Evolutionary conservation across 2,329 filamentous ascomycete genomes (phyloP).

Genomic region (Nemania abortiva): DNA sequence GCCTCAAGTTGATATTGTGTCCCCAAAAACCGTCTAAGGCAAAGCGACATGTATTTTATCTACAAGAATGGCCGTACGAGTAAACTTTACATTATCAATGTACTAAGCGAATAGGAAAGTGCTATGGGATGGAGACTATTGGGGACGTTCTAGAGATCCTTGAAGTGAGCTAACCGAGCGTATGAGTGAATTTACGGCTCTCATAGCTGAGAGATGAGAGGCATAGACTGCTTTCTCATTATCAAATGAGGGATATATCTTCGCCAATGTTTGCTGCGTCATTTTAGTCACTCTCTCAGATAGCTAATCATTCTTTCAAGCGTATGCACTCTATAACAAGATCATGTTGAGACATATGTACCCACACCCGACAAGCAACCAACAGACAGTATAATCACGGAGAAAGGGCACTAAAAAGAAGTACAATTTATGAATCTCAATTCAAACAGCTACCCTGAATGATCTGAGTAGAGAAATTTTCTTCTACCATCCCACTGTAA

Average conservation of each 20-base stretch:
- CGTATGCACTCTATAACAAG: background rate
- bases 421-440: constrained; percentile 9
- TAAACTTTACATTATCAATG: no score
- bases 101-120: no score
- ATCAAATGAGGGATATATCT: background rate
- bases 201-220: background rate
- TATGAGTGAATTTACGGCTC: background rate
- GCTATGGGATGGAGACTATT: no score
- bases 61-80: no score
- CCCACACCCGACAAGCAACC: background rate
- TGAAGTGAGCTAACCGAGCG: no score
- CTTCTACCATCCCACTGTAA: background rate
- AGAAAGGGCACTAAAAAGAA: background rate
- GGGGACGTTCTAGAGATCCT: no score
- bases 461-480: background rate
- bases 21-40: no score
- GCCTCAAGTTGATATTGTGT: no score
- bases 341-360: background rate
- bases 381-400: background rate
- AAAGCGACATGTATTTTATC: no score
- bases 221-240: background rate
- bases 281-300: background rate
- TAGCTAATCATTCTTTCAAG: background rate
- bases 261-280: background rate
- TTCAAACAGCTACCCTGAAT: constrained; percentile 16